These are phyloP conservation scores for Ceratocystis destructans DNA, from an alignment of 2,329 filamentous ascomycete genomes.

Conservation along the genomic window DNA sequence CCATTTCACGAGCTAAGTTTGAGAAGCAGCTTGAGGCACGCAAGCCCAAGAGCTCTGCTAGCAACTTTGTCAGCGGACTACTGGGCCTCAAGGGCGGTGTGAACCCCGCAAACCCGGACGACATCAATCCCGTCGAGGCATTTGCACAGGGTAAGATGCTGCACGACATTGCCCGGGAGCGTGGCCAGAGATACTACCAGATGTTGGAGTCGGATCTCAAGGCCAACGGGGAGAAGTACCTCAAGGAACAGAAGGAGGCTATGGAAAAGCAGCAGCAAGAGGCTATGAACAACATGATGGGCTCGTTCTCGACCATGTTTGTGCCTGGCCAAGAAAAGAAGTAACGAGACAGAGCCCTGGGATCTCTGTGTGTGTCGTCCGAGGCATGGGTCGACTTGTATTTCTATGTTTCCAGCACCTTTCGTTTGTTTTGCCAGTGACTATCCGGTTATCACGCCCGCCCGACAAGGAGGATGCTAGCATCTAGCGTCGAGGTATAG, in stretches of 20 bases:
- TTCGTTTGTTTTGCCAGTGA: background rate
- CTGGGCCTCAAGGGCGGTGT: slow-evolving; percentile 60
- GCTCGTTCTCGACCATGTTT: slow-evolving; percentile 51
- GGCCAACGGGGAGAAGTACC: slow-evolving; percentile 87
- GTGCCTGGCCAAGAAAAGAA: slow-evolving; percentile 24
- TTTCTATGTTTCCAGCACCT: background rate
- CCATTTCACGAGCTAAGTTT: slow-evolving; percentile 71
- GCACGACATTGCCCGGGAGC: slow-evolving; percentile 83
- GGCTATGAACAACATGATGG: slow-evolving; percentile 85
- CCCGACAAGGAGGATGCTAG: background rate
- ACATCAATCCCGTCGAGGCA: slow-evolving; percentile 58
- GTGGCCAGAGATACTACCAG: slow-evolving; percentile 82
- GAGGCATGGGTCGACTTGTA: background rate
- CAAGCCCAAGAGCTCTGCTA: slow-evolving; percentile 49
- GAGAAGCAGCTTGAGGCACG: slow-evolving; percentile 61
- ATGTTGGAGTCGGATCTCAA: slow-evolving; percentile 78
- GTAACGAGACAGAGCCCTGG: background rate
- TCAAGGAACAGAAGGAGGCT: slow-evolving; percentile 80
- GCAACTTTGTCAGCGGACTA: slow-evolving; percentile 52
- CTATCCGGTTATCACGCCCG: background rate
- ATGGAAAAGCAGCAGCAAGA: slow-evolving; percentile 85
- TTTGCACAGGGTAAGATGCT: slow-evolving; percentile 92
- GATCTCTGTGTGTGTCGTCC: background rate
- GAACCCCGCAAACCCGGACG: slow-evolving; percentile 24
- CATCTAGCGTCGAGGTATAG: background rate